Evolutionary conservation across 306 rosid genomes (phyloP), one percentile per base, ranked within the genome.

Genomic region (Prunus padus): DNA sequence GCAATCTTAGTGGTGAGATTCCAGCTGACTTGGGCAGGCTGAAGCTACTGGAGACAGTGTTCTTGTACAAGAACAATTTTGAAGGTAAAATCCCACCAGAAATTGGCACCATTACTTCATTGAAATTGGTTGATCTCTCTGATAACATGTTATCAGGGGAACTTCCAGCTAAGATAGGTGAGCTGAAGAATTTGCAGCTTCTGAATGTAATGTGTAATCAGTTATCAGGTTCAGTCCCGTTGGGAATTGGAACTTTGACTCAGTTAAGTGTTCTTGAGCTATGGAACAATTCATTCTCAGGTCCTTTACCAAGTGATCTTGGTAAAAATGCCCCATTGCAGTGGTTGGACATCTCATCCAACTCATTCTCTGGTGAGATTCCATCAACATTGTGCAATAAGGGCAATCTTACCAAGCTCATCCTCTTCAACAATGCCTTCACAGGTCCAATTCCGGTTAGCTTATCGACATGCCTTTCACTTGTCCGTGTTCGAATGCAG

Each of bases 341-440:
- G 63, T 89, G 96, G 99, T 76, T 95, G 86, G 97, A 95, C 82
- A 82, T 95, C 30, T 95, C 99, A 19, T 92, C 99, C 86, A 95
- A 95, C 79, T 86, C 90, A 14, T 74, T 95, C 65, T 80, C 91
- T 22, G 97, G 99, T 30, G 84, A 85, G 54, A 89, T 95, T 92
- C 99, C 97, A 68, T 45, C 81, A 55, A 77, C 87, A 23, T 78
- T 95, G 78, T 95, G 97, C 88, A 86, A 78, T 55, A 72, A 76
- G 18, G 97, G 97, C 49, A 89, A 89, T 79, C 97, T 95, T 61
- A 92, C 97, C 77, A 95, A 95, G 88, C 99, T 95, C 44, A 95
- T 92, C 65, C 97, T 95, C 59, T 95, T 95, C 91, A 95, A 86
- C 87, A 95, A 95, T 77, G 91, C 80, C 63, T 89, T 95, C 80